Base-by-base conservation (phyloP, 257 asterid species). In the Plantago elongata region DNA sequence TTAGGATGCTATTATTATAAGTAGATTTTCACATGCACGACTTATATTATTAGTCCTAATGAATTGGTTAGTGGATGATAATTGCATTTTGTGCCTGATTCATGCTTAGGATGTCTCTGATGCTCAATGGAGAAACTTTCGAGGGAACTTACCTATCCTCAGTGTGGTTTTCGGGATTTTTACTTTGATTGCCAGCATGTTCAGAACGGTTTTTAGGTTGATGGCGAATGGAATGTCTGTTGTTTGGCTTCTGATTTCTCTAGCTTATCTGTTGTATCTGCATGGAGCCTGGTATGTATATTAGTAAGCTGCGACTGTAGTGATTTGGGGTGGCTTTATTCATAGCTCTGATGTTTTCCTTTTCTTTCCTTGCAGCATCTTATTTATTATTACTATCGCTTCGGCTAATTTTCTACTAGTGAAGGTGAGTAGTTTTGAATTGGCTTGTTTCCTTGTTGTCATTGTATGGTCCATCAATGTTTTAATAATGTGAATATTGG, bases 51-150 rank as follows among this genome's bases (percentile, higher is more conserved):
- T 45, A 40, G 34, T 42, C 22, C 45, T 13, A 51, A 11, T 64
- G 56, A 37, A 45, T 64, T 68, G 14, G 27, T 22, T 22, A 22
- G 27, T 22, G 27, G 27, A 22, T 22, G 27, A 22, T 66, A 5
- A 62, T 59, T 68, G 64, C 9, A 17, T 45, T 62, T 62, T 61
- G 14, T 42, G 10, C 56, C 54, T 57, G 38, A 38, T 38, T 46
- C 50, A 69, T 59, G 50, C 67, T 54, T 76, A 92, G 99, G 99
- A 92, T 73, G 77, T 62, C 29, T 86, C 99, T 56, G 99, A 92
- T 75, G 84, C 90, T 37, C 97, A 92, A 60, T 92, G 99, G 99
- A 89, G 99, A 73, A 89, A 83, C 71, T 83, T 89, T 79, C 81
- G 94, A 67, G 95, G 86, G 54, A 92, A 92, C 75, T 75, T 92